These are phyloP conservation scores for Nannochloropsis oceanica DNA, from an alignment of 108 stramenopile genomes.

Conservation along the genomic window DNA sequence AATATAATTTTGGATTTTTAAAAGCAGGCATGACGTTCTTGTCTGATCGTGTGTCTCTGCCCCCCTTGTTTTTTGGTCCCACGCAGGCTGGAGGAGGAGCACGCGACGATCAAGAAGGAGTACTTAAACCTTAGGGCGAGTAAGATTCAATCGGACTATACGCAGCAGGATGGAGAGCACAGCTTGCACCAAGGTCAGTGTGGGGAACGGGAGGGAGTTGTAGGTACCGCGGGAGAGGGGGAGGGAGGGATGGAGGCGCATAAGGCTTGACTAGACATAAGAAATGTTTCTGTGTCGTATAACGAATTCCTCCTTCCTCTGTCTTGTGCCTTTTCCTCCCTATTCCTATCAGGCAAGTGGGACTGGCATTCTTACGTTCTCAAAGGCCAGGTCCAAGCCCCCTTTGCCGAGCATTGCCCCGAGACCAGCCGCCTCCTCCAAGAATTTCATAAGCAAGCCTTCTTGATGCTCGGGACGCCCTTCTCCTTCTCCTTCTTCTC, in stretches of 20 bases:
- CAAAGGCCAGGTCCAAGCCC: background rate
- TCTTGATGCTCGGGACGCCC: conserved; percentile 28
- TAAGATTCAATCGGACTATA: background rate
- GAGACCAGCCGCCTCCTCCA: background rate
- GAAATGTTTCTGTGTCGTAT: background rate
- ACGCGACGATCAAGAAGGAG: background rate
- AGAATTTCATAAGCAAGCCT: background rate
- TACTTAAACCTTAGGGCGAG: background rate
- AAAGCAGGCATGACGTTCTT: too few relatives aligned
- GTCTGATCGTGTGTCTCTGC: too few relatives aligned
- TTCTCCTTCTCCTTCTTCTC: conserved; percentile 39
- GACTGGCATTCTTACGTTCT: conserved; percentile 35
- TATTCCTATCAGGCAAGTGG: conserved; percentile 16
- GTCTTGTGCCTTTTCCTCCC: background rate
- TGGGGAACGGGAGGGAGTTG: background rate
- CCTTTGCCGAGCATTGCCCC: background rate
- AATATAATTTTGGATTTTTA: background rate
- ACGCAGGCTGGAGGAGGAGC: background rate
- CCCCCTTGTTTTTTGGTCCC: too few relatives aligned
- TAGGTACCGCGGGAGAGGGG: background rate
- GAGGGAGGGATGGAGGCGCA: background rate
- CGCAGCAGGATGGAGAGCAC: background rate
- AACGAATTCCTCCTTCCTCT: conserved; percentile 8
- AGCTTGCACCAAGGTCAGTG: background rate
- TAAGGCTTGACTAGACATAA: background rate